Conservation (phyloP, 2,329 filamentous ascomycete species). For the Fusarium veterinarium region DNA sequence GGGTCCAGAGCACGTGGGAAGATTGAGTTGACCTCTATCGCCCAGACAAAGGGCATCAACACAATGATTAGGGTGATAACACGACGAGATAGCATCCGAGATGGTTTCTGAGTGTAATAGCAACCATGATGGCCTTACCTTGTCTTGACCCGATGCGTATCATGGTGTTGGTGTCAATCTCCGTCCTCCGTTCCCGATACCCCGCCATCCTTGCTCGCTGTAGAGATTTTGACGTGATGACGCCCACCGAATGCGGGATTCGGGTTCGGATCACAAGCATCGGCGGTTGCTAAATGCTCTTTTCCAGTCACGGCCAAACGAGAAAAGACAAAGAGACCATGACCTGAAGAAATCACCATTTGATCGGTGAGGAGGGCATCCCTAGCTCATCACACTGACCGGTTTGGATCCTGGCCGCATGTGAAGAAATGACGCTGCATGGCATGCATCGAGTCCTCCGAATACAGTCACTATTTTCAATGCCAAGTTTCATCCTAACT, state of each 20-base stretch:
- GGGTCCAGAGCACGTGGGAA: constrained; percentile 35
- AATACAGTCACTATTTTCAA: background rate
- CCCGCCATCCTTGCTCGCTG: constrained; percentile 25
- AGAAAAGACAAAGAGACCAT: background rate
- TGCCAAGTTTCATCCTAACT: constrained; percentile 4
- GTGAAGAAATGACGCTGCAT: constrained; percentile 16
- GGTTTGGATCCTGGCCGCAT: constrained; percentile 10
- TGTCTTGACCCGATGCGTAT: background rate
- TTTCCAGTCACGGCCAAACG: background rate
- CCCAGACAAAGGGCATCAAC: constrained; percentile 2
- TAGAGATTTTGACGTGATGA: constrained; percentile 29
- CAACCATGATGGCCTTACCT: background rate
- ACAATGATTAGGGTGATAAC: constrained; percentile 3
- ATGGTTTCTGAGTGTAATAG: background rate
- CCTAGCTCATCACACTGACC: constrained; percentile 16
- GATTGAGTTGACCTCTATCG: constrained; percentile 5
- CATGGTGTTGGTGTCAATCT: constrained; percentile 11
- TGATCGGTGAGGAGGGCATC: constrained; percentile 3
- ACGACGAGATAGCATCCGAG: constrained; percentile 2
- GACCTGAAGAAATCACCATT: background rate
- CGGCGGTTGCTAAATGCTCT: constrained; percentile 12
- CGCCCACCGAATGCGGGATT: constrained; percentile 30
- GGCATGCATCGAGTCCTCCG: constrained; percentile 10
- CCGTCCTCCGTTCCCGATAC: constrained; percentile 25
- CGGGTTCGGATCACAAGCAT: constrained; percentile 20